phyloP scores from a whole-genome alignment of 1,139 yeast species.

The Kazachstania sp. region DNA sequence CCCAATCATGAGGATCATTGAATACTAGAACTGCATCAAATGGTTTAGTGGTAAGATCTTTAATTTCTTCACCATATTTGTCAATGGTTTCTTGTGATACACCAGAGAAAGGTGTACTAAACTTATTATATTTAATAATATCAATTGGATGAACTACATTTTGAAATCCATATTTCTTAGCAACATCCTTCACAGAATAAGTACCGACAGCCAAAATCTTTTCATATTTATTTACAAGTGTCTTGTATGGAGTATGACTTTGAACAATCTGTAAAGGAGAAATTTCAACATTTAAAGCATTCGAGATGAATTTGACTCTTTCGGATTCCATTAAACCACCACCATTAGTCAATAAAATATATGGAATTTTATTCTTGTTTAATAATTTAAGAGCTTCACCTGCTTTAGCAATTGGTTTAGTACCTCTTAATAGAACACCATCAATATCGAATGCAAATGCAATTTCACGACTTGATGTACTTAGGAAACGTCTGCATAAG shows the following conservation, averaged over 20 bases:
- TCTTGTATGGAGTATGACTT: conserved; percentile 83
- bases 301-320: conserved; percentile 50
- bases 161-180: conserved; percentile 68
- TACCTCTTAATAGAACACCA: conserved; percentile 84
- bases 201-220: conserved; percentile 83
- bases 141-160: conserved; percentile 75
- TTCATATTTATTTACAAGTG: conserved; percentile 44
- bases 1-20: conserved; percentile 88
- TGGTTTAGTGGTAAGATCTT: conserved; percentile 35
- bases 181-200: conserved; percentile 65
- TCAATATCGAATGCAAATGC: conserved; percentile 58
- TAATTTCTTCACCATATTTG: conserved; percentile 35
- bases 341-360: conserved; percentile 81
- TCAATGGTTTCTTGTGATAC: conserved; percentile 52
- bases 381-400: conserved; percentile 52
- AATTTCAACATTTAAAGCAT: conserved; percentile 42
- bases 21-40: conserved; percentile 79
- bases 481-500: conserved; percentile 12
- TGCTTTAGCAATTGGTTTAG: conserved; percentile 61
- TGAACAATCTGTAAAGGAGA: conserved; percentile 67
- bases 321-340: conserved; percentile 72
- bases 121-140: conserved; percentile 41
- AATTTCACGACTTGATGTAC: conserved; percentile 12
- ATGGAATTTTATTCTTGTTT: conserved; percentile 56
- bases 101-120: conserved; percentile 57